Evolutionary conservation across 2,329 filamentous ascomycete species (phyloP).

Genomic region (Diaporthe batatas): DNA sequence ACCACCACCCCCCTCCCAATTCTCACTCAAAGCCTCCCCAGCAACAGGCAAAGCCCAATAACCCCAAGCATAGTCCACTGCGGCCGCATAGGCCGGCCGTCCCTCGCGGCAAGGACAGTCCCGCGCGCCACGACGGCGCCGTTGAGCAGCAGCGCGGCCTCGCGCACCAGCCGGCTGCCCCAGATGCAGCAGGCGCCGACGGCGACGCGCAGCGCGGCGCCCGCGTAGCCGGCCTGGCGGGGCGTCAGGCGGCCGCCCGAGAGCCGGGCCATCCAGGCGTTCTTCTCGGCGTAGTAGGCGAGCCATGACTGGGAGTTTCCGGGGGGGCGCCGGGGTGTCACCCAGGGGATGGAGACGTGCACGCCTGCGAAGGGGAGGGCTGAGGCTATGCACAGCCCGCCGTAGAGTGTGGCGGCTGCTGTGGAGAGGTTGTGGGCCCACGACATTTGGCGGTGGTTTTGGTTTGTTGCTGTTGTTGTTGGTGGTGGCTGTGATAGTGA

Average conservation of each 20-base stretch:
- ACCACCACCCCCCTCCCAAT: too few relatives aligned
- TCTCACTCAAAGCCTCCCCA: conserved; percentile 33
- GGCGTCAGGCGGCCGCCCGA: conserved; percentile 43
- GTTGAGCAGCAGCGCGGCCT: conserved; percentile 43
- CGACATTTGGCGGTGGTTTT: conserved; percentile 18
- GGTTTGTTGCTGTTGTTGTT: neutral
- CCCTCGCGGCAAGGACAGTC: conserved; percentile 43
- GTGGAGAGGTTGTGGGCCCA: conserved; percentile 33
- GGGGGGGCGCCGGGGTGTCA: neutral
- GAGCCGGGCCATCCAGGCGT: conserved; percentile 43
- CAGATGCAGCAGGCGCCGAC: conserved; percentile 45
- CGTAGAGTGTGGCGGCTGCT: conserved; percentile 41
- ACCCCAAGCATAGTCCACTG: conserved; percentile 46
- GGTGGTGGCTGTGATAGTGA: too few relatives aligned
- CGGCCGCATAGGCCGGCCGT: conserved; percentile 44
- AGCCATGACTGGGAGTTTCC: conserved; percentile 37
- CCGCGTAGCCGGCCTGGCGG: conserved; percentile 43
- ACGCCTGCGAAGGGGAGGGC: conserved; percentile 45
- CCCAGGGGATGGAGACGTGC: conserved; percentile 43
- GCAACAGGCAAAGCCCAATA: conserved; percentile 38
- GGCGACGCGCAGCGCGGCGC: conserved; percentile 43
- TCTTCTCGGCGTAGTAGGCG: conserved; percentile 47
- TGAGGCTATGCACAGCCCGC: conserved; percentile 45
- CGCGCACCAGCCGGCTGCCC: conserved; percentile 40
- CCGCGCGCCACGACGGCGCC: conserved; percentile 43